Evolutionary conservation across 2,329 filamentous ascomycete species (phyloP).

Genomic region (Colletotrichum sansevieriae): DNA sequence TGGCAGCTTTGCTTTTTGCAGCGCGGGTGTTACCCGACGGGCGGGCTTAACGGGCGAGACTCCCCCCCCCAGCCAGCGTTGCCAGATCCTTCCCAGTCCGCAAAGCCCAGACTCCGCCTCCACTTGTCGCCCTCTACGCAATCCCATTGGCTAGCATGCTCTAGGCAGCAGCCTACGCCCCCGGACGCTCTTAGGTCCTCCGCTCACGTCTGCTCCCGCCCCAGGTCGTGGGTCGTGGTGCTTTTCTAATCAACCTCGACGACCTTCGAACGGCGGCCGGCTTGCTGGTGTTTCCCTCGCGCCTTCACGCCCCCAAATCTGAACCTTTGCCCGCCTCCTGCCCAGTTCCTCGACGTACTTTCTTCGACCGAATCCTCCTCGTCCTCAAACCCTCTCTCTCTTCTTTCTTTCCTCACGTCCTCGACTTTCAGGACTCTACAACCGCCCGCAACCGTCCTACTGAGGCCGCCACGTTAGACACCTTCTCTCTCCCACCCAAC

Average conservation of each 20-base stretch:
- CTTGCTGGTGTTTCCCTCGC: neutral
- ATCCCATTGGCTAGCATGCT: slow-evolving; percentile 42
- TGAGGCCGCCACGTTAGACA: slow-evolving; percentile 32
- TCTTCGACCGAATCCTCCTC: slow-evolving; percentile 42
- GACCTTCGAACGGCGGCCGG: slow-evolving; percentile 7
- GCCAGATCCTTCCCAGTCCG: slow-evolving; percentile 30
- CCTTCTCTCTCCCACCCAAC: slow-evolving; percentile 5
- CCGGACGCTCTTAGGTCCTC: slow-evolving; percentile 43
- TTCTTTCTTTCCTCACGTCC: slow-evolving; percentile 12
- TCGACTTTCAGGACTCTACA: slow-evolving; percentile 34
- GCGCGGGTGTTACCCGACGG: neutral
- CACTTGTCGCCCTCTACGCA: slow-evolving; percentile 43
- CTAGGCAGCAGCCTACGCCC: slow-evolving; percentile 51
- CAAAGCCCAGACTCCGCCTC: slow-evolving; percentile 47
- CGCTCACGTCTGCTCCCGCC: slow-evolving; percentile 17
- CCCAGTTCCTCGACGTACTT: neutral
- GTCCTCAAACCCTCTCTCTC: slow-evolving; percentile 37
- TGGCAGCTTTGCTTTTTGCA: slow-evolving; percentile 1
- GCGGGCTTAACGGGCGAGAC: slow-evolving; percentile 3
- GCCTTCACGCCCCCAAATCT: slow-evolving; percentile 24
- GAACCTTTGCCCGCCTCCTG: slow-evolving; percentile 24
- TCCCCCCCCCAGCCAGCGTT: no score
- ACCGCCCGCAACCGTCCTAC: slow-evolving; percentile 23
- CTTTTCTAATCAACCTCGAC: slow-evolving; percentile 43
- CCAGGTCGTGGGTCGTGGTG: slow-evolving; percentile 15